Conservation (phyloP, 192 early-diverging fungal species). For the Jimgerdemannia flammicorona region DNA sequence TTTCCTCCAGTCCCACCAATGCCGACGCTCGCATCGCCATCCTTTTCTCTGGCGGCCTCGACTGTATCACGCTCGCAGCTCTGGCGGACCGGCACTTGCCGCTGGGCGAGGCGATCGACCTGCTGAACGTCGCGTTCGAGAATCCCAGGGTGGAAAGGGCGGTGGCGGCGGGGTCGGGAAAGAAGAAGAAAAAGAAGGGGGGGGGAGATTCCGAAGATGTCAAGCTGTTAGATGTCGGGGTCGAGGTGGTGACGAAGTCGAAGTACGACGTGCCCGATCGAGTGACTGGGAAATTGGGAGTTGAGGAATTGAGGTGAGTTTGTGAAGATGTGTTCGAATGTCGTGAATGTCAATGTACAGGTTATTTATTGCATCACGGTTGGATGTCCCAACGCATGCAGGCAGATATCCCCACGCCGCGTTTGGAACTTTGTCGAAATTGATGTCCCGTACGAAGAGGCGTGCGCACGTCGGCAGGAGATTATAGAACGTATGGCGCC, state of each 20-base stretch:
- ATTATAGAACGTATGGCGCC: constrained; percentile 78
- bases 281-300: constrained; percentile 61
- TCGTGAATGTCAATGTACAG: not conserved
- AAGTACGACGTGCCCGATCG: constrained; percentile 81
- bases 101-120: constrained; percentile 72
- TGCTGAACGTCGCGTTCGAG: constrained; percentile 95
- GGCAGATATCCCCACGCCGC: constrained; percentile 59
- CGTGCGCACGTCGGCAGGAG: constrained; percentile 41
- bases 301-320: constrained; percentile 38
- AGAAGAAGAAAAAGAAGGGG: constrained; percentile 21
- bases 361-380: too few species aligned
- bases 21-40: constrained; percentile 60
- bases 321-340: not conserved
- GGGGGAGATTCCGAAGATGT: not conserved
- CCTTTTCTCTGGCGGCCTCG: constrained; percentile 92
- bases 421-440: constrained; percentile 89
- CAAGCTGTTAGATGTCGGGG: not conserved
- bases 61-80: constrained; percentile 88
- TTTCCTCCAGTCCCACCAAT: constrained; percentile 17
- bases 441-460: constrained; percentile 78
- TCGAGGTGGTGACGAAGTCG: not conserved
- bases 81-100: constrained; percentile 73
- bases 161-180: constrained; percentile 15
- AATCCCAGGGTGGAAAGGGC: constrained; percentile 71
- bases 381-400: constrained; percentile 40